Percentiles rank a stretch among this genome's conserved stretches.
These are phyloP conservation scores for Sideroxylon spinosum DNA, from an alignment of 179 eudicot species.

Conservation along the genomic window DNA sequence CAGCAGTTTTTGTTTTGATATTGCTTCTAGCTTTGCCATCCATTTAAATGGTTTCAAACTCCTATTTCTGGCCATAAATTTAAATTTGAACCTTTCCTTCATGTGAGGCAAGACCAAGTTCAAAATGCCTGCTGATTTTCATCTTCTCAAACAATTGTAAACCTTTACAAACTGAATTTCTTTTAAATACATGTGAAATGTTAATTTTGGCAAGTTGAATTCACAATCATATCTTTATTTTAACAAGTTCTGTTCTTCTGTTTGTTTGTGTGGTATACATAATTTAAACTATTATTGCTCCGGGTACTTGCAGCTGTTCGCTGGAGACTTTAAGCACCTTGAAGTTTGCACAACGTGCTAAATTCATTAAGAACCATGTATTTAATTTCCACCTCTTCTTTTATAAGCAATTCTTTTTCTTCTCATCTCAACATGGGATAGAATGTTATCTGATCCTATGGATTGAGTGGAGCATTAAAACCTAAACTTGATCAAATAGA, in stretches of 20 bases:
- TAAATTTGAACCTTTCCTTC: not conserved
- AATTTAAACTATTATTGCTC: not conserved
- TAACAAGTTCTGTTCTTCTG: not conserved
- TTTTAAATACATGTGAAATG: not conserved
- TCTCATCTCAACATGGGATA: not conserved
- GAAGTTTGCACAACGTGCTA: constrained; percentile 99
- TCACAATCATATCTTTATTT: not conserved
- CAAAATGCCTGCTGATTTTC: not conserved
- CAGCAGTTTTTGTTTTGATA: constrained; percentile 23
- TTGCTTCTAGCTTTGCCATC: constrained; percentile 2
- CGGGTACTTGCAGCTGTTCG: constrained; percentile 63
- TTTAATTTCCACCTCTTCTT: constrained; percentile 19
- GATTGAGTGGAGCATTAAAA: not conserved
- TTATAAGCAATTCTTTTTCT: not conserved
- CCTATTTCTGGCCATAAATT: not conserved
- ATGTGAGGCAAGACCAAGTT: not conserved
- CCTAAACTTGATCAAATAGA: not conserved
- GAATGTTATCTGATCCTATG: not conserved
- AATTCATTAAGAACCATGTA: constrained; percentile 95
- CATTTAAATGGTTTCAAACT: not conserved
- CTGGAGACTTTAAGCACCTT: constrained; percentile 93
- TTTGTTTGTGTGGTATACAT: not conserved
- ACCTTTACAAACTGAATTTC: not conserved
- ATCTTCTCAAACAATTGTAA: constrained; percentile 6
- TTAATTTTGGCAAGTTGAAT: not conserved